A percentile compares a stretch with the other conserved stretches of the same genome.
phyloP scores from a whole-genome alignment of 208 protist species.

The Trypanosoma conorhini region DNA sequence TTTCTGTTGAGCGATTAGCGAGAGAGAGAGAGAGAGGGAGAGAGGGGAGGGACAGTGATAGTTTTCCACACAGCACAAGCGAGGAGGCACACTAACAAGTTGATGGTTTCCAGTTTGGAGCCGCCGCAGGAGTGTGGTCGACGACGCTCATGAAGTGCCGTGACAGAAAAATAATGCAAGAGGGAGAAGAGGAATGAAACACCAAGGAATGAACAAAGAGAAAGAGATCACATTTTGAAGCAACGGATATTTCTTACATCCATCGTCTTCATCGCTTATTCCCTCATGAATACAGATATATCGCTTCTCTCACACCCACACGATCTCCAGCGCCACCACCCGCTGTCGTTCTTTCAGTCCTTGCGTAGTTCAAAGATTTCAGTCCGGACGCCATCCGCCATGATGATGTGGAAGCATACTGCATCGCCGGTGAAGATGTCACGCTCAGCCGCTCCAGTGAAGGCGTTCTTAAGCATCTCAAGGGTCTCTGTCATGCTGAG shows the following conservation, averaged over 20 bases:
- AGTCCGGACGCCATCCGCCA: constrained; percentile 56
- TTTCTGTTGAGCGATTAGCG: neutral
- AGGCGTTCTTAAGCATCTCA: constrained; percentile 96
- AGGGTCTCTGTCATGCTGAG: constrained; percentile 83
- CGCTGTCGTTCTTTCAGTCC: constrained; percentile 16
- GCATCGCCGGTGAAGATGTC: constrained; percentile 98
- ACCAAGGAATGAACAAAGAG: constrained; percentile 7
- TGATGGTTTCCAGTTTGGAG: neutral
- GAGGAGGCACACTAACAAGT: neutral
- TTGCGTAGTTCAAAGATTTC: constrained; percentile 80
- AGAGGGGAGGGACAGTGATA: neutral
- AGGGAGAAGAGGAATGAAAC: neutral
- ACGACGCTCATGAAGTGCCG: neutral
- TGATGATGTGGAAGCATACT: constrained; percentile 95
- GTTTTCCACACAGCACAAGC: too few species aligned
- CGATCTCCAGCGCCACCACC: constrained; percentile 1
- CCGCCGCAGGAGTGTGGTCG: neutral
- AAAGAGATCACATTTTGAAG: constrained; percentile 3
- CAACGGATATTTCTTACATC: neutral
- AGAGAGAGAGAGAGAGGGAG: neutral
- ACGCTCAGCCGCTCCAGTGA: constrained; percentile 95
- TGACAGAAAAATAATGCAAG: neutral
- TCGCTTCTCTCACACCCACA: neutral
- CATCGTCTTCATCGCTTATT: neutral
- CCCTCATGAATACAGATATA: neutral